Base-by-base conservation (phyloP, 257 asterid species). In the Parsonsia alboflavescens region DNA sequence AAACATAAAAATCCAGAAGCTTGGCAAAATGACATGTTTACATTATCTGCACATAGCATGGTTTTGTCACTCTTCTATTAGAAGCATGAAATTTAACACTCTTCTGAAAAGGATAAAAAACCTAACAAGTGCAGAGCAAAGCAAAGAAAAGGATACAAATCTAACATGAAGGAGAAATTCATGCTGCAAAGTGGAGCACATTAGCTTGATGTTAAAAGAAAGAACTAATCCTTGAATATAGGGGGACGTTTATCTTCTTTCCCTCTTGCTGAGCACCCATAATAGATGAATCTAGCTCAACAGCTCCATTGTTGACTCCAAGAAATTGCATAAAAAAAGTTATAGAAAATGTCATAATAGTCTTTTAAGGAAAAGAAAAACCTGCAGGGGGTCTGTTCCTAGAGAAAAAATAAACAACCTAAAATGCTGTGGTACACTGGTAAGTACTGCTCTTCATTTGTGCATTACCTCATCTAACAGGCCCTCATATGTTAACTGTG, bases 401-500 rank as follows among this genome's bases (percentile, higher is more conserved):
- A 65, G 44, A 58, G 70, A 57, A 68, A 76, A 10, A 19, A 68
- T 19, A 3, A 24, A 24, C 16, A n/a, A n/a, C n/a, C n/a, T 7
- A 15, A 24, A 7, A 4, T 57, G 73, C 52, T 44, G 48, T 21
- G 7, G 36, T 19, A 54, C 52, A 68, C 45, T 28, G 57, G n/a
- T n/a, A n/a, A n/a, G 50, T 33, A 54, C 39, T 16, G 5, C 16
- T 59, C 52, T 70, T 76, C 67, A 16, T 41, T 10, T 71, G 50
- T 70, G 28, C 11, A 13, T 50, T 77, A 92, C 98, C 98, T 95
- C 99, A 54, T 95, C 99, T 76, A 95, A 53, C 81, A 95, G 86
- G 78, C 99, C 99, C 83, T 92, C 98, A 36, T 95, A 95, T 30
- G 96, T 92, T 86, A 95, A 77, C 64, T 95, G 98, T 8, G 98